Base-by-base conservation (phyloP, 805 yeast genomes). In the Suhomyces faveliae region DNA sequence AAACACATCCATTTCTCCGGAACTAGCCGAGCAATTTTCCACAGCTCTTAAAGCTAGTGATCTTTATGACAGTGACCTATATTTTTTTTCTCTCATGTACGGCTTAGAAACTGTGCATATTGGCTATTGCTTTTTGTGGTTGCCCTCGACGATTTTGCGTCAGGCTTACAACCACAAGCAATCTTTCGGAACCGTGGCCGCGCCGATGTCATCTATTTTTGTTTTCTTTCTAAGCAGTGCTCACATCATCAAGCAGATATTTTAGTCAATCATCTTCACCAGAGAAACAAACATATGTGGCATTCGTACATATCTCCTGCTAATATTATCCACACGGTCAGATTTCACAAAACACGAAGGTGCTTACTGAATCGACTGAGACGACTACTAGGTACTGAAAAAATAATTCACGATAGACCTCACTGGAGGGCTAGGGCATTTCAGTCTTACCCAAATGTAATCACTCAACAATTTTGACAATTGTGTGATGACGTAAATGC, bases 91-190 rank as follows among this genome's bases (percentile, higher is more conserved):
- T n/a, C n/a, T n/a, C 40, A 12, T 39, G 42, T 39, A 23, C 42
- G 42, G 30, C 42, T 21, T 23, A 23, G 29, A 15, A 23, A 39
- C 13, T 7, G 42, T 39, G 42, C 42, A 23, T 39, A 13, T 13
- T 3, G 17, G 15, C 15, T 30, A 15, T 39, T 39, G 42, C 42
- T 39, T 23, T 37, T 39, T 39, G 42, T 21, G 27, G 23, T 21
- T n/a, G 24, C 30, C 19, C 37, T 15, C 21, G 37, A 19, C 25
- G 11, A 15, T 37, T 37, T 15, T 19, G 21, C 40, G 11, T 21
- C 40, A 19, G 40, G 24, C 40, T 37, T 21, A 37, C 40, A 21
- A 21, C 40, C 40, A 37, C 24, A 19, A 37, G 40, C 40, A 37
- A 37, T 20, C 40, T 33, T 33, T 15, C 37, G 37, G 37, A 33